These are phyloP conservation scores for Epichloe gansuensis DNA, from an alignment of 2,329 filamentous ascomycete species.

Conservation along the genomic window DNA sequence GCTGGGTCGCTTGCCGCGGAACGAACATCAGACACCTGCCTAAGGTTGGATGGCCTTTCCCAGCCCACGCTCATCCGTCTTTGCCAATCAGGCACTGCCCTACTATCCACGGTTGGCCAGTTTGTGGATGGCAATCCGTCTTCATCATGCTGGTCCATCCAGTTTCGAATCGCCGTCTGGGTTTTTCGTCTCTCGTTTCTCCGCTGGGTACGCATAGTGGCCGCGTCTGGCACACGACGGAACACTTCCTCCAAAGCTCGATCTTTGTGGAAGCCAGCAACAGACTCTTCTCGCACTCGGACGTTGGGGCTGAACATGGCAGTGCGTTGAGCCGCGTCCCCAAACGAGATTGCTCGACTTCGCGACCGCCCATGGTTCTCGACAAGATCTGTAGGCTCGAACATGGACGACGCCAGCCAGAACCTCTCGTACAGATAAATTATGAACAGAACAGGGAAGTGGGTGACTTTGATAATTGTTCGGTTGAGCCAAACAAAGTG, in stretches of 20 bases:
- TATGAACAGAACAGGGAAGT: conserved; percentile 73
- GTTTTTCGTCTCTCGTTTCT: conserved; percentile 58
- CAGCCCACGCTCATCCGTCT: conserved; percentile 40
- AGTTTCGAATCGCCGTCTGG: conserved; percentile 70
- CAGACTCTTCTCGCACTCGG: conserved; percentile 70
- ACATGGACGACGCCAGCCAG: conserved; percentile 61
- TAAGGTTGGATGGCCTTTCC: conserved; percentile 33
- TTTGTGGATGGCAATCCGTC: conserved; percentile 32
- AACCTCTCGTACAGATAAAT: conserved; percentile 82
- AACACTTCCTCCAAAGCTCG: conserved; percentile 87
- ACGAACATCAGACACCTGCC: conserved; percentile 41
- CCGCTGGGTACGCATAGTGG: conserved; percentile 44
- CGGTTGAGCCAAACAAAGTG: conserved; percentile 78
- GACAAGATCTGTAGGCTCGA: conserved; percentile 76
- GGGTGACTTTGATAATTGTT: conserved; percentile 81
- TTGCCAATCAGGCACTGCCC: conserved; percentile 32
- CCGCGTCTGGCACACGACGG: conserved; percentile 54
- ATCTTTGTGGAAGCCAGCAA: conserved; percentile 81
- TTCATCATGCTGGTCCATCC: conserved; percentile 67
- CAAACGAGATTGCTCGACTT: conserved; percentile 40
- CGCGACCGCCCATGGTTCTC: conserved; percentile 49
- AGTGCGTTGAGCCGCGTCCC: conserved; percentile 39
- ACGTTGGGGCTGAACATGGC: conserved; percentile 62
- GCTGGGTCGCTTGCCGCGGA: conserved; percentile 52
- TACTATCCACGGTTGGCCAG: conserved; percentile 37